These are phyloP conservation scores for Fusarium sp. DNA, from an alignment of 2,329 filamentous ascomycete genomes.

Conservation along the genomic window DNA sequence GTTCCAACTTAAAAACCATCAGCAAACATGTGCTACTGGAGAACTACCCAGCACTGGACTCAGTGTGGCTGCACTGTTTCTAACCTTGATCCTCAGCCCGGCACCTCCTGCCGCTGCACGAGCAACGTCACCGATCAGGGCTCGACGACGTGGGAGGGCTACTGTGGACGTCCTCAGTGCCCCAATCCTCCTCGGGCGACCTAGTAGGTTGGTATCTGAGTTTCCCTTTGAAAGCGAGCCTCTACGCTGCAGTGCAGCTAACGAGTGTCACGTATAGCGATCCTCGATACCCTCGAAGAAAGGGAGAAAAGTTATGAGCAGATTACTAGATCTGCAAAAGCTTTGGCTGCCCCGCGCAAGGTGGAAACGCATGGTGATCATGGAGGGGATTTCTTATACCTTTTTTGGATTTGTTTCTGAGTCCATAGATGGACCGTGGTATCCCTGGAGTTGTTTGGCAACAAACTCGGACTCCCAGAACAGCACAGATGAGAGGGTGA, in stretches of 20 bases:
- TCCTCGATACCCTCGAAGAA: constrained; percentile 34
- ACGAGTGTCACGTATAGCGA: constrained; percentile 23
- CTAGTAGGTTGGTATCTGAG: constrained; percentile 39
- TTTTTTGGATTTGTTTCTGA: constrained; percentile 16
- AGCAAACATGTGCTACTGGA: constrained; percentile 49
- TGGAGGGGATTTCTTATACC: constrained; percentile 6
- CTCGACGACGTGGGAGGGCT: constrained; percentile 45
- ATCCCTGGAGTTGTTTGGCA: constrained; percentile 29
- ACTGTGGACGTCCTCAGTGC: constrained; percentile 45
- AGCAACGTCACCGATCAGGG: constrained; percentile 40
- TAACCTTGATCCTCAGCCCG: constrained; percentile 40
- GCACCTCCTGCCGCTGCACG: constrained; percentile 42
- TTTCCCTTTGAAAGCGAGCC: constrained; percentile 6
- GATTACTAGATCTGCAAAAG: neutral
- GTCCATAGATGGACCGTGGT: constrained; percentile 32
- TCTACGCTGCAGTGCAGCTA: constrained; percentile 10
- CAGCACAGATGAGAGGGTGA: constrained; percentile 36
- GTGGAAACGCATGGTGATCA: neutral
- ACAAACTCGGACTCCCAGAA: constrained; percentile 28
- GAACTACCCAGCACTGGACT: constrained; percentile 45
- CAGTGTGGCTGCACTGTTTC: constrained; percentile 45
- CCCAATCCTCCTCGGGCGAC: constrained; percentile 42
- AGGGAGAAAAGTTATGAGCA: constrained; percentile 37
- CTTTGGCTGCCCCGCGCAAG: neutral
- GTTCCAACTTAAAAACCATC: neutral